Percentiles rank a stretch among this genome's conserved stretches.
These are phyloP conservation scores for Gamarada debralockiae DNA, from an alignment of 495 filamentous ascomycete species.

Conservation along the genomic window DNA sequence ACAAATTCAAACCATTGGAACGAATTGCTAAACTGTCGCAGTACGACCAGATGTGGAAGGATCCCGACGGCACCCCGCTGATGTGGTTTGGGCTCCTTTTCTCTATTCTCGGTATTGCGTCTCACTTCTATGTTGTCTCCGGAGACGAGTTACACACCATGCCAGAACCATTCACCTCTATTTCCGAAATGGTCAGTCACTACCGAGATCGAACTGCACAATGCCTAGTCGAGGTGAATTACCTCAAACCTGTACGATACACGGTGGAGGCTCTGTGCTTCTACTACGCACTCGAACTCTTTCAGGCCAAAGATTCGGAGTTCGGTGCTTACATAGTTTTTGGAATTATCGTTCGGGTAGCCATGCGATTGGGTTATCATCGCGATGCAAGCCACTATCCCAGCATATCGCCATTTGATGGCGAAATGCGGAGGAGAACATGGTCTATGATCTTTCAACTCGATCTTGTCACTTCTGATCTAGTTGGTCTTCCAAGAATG, in stretches of 20 bases:
- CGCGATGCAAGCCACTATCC: constrained; percentile 13
- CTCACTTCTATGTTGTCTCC: background rate
- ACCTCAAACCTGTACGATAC: constrained; percentile 7
- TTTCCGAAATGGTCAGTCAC: too few relatives aligned
- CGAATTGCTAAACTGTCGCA: constrained; percentile 8
- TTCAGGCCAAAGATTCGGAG: constrained; percentile 28
- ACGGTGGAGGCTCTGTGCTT: constrained; percentile 1
- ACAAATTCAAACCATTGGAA: too few relatives aligned
- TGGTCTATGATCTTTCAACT: constrained; percentile 26
- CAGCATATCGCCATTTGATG: constrained; percentile 26
- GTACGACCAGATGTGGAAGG: constrained; percentile 31
- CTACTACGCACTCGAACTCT: background rate
- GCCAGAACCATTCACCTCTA: background rate
- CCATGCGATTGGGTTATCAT: constrained; percentile 37
- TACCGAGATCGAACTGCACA: constrained; percentile 9
- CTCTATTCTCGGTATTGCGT: constrained; percentile 27
- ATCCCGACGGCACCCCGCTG: constrained; percentile 22
- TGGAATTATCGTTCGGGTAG: constrained; percentile 42
- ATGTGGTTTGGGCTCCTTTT: constrained; percentile 33
- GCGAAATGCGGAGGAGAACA: constrained; percentile 30
- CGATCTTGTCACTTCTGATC: constrained; percentile 40
- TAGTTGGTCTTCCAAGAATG: constrained; percentile 48
- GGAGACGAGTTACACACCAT: constrained; percentile 2
- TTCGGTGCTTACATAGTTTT: constrained; percentile 44
- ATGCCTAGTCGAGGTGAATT: constrained; percentile 13